Evolutionary conservation across 768 basidiomycete genomes (phyloP).

Genomic region (Podaxis sp.): DNA sequence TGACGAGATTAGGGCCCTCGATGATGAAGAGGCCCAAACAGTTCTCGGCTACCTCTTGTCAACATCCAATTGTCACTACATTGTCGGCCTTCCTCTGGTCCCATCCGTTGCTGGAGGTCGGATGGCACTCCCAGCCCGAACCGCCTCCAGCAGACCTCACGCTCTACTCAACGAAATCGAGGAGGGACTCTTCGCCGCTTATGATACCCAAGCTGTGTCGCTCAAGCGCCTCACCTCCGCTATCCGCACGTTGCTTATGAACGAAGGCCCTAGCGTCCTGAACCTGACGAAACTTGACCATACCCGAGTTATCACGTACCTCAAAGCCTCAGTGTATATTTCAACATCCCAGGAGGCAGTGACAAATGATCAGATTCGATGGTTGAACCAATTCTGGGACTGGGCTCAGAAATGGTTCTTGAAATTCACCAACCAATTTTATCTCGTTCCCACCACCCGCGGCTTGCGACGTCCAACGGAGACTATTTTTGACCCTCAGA

Average conservation of each 20-base stretch:
- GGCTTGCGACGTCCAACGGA: constrained; percentile 26
- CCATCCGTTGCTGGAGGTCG: constrained; percentile 25
- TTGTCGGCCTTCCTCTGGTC: constrained; percentile 40
- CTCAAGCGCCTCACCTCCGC: neutral
- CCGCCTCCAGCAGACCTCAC: constrained; percentile 7
- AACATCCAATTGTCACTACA: constrained; percentile 26
- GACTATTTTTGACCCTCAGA: constrained; percentile 28
- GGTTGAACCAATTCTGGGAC: constrained; percentile 43
- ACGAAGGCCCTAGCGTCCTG: constrained; percentile 24
- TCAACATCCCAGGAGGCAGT: neutral
- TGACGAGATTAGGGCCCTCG: neutral
- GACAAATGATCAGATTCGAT: constrained; percentile 24
- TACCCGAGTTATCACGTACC: constrained; percentile 29
- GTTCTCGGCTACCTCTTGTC: constrained; percentile 38
- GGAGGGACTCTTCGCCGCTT: constrained; percentile 2
- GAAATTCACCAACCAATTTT: constrained; percentile 16
- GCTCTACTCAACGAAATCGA: constrained; percentile 27
- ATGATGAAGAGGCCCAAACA: constrained; percentile 9
- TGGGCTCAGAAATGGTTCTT: constrained; percentile 35
- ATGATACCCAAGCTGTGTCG: constrained; percentile 5
- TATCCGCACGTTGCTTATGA: neutral
- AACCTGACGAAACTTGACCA: constrained; percentile 33
- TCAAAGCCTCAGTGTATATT: constrained; percentile 16
- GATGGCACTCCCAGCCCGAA: constrained; percentile 22
- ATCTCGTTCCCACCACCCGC: constrained; percentile 34